phyloP scores from a whole-genome alignment of 306 rosid genomes.

The Vigna radiata region DNA sequence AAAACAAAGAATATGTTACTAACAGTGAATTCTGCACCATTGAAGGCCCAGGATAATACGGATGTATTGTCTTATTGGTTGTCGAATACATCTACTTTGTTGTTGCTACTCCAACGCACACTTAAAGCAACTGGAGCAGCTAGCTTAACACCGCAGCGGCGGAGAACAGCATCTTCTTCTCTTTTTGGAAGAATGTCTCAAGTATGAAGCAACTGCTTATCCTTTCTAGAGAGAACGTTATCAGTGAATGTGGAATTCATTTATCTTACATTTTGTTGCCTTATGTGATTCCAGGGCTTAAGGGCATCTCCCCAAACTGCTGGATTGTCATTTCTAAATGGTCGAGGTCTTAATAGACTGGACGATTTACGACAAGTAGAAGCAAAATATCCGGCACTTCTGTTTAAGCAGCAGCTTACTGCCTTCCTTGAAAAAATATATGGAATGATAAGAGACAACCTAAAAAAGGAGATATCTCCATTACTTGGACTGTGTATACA shows the following conservation, averaged over 20 bases:
- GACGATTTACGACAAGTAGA: slow-evolving; percentile 98
- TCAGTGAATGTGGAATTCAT: slow-evolving; percentile 35
- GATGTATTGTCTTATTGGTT: slow-evolving; percentile 96
- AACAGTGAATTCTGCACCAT: slow-evolving; percentile 44
- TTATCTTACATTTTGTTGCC: slow-evolving; percentile 29
- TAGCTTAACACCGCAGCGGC: slow-evolving; percentile 98
- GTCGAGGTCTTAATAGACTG: slow-evolving; percentile 86
- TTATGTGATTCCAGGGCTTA: slow-evolving; percentile 70
- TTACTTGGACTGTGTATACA: slow-evolving; percentile 95
- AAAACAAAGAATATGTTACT: slow-evolving; percentile 39
- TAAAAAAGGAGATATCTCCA: slow-evolving; percentile 98
- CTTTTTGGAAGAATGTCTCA: slow-evolving; percentile 99
- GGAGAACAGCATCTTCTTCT: slow-evolving; percentile 90
- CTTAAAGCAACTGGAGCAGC: slow-evolving; percentile 99
- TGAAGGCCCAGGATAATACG: slow-evolving; percentile 88
- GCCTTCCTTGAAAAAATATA: slow-evolving; percentile 99
- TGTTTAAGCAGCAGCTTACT: slow-evolving; percentile 99
- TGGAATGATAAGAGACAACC: slow-evolving; percentile 96
- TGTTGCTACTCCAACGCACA: slow-evolving; percentile 96
- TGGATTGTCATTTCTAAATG: slow-evolving; percentile 86
- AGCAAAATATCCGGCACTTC: slow-evolving; percentile 96
- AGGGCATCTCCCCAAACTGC: slow-evolving; percentile 95
- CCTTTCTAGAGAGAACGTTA: slow-evolving; percentile 36
- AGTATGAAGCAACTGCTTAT: slow-evolving; percentile 56
- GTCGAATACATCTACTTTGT: slow-evolving; percentile 92